Base-by-base conservation (phyloP, 2,329 filamentous ascomycete species). In the Pseudophaeomoniella oleicola region DNA sequence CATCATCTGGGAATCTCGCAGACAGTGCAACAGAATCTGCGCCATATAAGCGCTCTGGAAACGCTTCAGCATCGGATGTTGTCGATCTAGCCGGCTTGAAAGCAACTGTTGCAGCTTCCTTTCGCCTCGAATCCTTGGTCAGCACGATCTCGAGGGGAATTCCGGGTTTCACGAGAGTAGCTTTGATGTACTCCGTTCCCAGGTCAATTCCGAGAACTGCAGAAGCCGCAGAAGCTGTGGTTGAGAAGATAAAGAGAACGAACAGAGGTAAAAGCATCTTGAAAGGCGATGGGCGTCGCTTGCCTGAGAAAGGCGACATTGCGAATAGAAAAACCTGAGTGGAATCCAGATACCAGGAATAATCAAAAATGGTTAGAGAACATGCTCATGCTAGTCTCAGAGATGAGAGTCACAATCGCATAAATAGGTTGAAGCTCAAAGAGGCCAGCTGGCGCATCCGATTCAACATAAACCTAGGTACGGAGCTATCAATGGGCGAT, bases 71-170 rank as follows among this genome's bases (percentile, higher is more conserved):
- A 46, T 67, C 66, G 50, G 72, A 71, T 40, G 74, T 67, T 37
- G 71, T 72, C 50, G 71, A 64, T 48, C 72, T 72, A n/a, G 75
- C 69, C 27, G 87, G 85, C 63, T 98, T 96, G 66, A 98, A 96
- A 31, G 85, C 81, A 47, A 98, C 77, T 30, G 86, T 87, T 2
- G 87, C 84, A 16, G 73, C 74, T 58, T 98, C 90, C 67, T 98
- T 98, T 53, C 90, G 81, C 59, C 93, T 83, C 18, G 90, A 94
- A 63, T 98, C 90, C 58, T 96, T 98, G 18, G 87, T 94, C 39
- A 94, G 72, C 57, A 98, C 88, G 46, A 98, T 96, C 48, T 98
- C 90, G 55, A 98, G 83, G 9, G 90, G 90, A 36, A 93, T 88
- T 42, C 90, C 90, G 2, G 90, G 90, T 64, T 96, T 96, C 43